Evolutionary conservation across 179 eudicot species (phyloP), one percentile per base, ranked within the genome.

Genomic region (Gypsophila paniculata): DNA sequence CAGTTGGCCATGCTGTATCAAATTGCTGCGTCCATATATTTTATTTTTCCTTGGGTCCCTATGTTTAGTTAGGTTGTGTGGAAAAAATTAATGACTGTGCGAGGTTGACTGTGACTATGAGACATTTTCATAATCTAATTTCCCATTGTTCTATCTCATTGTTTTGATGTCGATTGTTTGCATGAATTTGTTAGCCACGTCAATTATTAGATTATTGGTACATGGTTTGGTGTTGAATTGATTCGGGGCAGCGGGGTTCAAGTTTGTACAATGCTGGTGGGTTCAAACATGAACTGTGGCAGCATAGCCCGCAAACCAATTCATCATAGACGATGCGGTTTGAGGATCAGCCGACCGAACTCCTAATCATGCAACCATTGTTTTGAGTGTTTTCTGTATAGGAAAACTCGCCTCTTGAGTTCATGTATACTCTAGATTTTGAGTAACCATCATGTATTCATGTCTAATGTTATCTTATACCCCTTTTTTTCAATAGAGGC

Each of bases 401-500:
- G n/a, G n/a, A n/a, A 29, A 29, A 29, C 34, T 29, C 34, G 1
- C 34, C 34, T 46, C 66, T 36, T 61, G 66, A 38, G n/a, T 34
- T 36, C 18, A 14, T 29, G 65, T 29, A 61, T 14, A 13, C 18
- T 0, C 2, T 29, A 29, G n/a, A n/a, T 8, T 19, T 7, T 15
- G 17, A 18, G 22, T 17, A 39, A 42, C 38, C 19, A 29, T 48
- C 29, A 59, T 42, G 39, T 36, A 23, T 23, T 48, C 29, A 59
- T 42, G 39, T 36, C 42, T 23, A 22, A 8, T 46, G 13, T 53
- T 26, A 39, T 21, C 8, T 53, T 21, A 19, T 17, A 22, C 67
- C 0, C 17, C 9, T 18, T n/a, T 48, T 49, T 73, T 0, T 25
- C 38, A 19, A 57, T 60, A 91, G 97, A 85, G 80, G 96, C 93